Base-by-base conservation (phyloP, 345 rosid species). In the Populus nigra region DNA sequence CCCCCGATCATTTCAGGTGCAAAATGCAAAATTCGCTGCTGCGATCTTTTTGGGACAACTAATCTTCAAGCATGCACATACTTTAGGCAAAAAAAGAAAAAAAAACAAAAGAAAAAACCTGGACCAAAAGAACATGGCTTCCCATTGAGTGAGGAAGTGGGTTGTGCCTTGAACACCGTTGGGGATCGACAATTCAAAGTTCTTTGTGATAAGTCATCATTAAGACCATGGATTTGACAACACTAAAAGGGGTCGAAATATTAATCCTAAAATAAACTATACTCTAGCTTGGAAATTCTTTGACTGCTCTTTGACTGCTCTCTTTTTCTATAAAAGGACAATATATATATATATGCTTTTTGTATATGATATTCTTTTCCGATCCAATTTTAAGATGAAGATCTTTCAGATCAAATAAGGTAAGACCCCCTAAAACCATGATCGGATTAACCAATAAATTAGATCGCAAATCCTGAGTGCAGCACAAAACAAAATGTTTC, bases 191-290 rank as follows among this genome's bases (percentile, higher is more conserved):
- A 72, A 45, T 27, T 70, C 39, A 36, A 67, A 67, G 29, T 31
- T 73, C 33, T 5, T 57, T 43, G 55, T 31, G 73, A 33, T 18
- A 74, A 57, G 71, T 59, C 76, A 83, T 80, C 72, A 82, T 80
- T 78, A 38, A 70, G 22, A 71, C 67, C 71, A 73, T 38, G 76
- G 88, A 87, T 84, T 83, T 80, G 88, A 87, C 90, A 78, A 18
- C 90, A 87, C 87, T 76, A 73, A 77, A 81, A 74, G 35, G 65
- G 57, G 73, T 81, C 73, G 43, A 65, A 74, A 45, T 68, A 38
- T 18, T 71, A 36, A 18, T 45, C 9, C 53, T 39, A 71, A 65
- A 33, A 38, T 41, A 57, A 59, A 45, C 62, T 49, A 68, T 57
- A 71, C 82, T 71, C 77, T 69, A 67, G 77, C 43, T 68, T 68